Evolutionary conservation across 2,329 filamentous ascomycete species (phyloP).

Genomic region (Saccharata proteae): DNA sequence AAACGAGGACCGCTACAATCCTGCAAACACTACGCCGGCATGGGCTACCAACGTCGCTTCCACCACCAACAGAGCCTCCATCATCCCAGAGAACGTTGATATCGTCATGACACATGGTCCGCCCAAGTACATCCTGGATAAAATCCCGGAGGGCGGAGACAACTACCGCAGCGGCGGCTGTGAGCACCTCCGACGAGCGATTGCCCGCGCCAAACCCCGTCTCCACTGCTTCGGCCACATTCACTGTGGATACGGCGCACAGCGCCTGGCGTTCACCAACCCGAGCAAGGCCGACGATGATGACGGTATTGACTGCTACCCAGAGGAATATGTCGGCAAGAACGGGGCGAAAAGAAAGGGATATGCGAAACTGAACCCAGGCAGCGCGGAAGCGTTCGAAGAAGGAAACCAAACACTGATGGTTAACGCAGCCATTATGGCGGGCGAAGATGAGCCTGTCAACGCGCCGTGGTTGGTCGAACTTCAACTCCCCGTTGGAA

Average conservation of each 20-base stretch:
- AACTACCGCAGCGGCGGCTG: constrained; percentile 38
- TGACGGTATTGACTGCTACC: not conserved
- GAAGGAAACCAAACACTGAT: constrained; percentile 41
- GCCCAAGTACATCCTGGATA: constrained; percentile 39
- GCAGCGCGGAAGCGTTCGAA: constrained; percentile 1
- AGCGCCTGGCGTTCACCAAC: constrained; percentile 25
- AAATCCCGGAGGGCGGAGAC: constrained; percentile 15
- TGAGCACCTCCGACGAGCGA: constrained; percentile 39
- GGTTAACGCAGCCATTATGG: constrained; percentile 47
- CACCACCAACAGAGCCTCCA: constrained; percentile 11
- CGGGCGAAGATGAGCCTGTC: constrained; percentile 32
- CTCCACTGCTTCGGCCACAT: constrained; percentile 53
- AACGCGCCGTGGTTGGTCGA: constrained; percentile 47
- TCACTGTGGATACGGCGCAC: constrained; percentile 37
- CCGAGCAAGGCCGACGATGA: not conserved
- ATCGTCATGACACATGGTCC: constrained; percentile 52
- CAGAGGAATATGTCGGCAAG: constrained; percentile 3
- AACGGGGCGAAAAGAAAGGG: constrained; percentile 5
- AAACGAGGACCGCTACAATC: constrained; percentile 41
- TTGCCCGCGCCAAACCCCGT: constrained; percentile 36
- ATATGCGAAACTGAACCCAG: not conserved
- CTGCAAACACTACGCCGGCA: constrained; percentile 16
- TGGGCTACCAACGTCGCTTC: constrained; percentile 9
- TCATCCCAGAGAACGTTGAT: constrained; percentile 34
- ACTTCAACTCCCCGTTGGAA: too few species aligned